Evolutionary conservation across 768 basidiomycete genomes (phyloP), one percentile per base, ranked within the genome.

Genomic region (Lactarius tabidus): DNA sequence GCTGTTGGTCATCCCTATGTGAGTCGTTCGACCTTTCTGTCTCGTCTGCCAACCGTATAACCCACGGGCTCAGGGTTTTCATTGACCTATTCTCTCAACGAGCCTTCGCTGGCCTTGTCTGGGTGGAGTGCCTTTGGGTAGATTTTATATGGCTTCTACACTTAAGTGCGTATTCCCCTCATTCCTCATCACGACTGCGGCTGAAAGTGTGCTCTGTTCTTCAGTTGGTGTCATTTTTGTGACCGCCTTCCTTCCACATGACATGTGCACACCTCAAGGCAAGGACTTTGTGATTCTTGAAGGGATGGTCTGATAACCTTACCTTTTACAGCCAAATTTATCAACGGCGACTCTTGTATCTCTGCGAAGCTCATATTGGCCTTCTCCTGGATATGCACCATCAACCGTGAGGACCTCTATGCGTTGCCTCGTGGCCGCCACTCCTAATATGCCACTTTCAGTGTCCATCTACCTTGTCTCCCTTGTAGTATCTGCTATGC

Each of bases 121-220:
- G 67, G 59, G 54, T 61, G n/a, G 69, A 70, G 58, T 65, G 67
- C 29, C 54, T 65, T 29, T 70, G 69, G 69, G 15, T 70, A 20
- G 52, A 58, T 15, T 43, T 60, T 15, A 54, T 68, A 33, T 61
- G 55, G 67, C 57, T 62, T 28, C 8, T 69, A 31, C 68, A 69
- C 31, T 2, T 70, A 23, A 53, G 69, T 70, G 59, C 55, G 62
- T 33, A 29, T 58, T 15, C 4, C 6, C 20, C 17, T 29, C 23
- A 36, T 31, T 33, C 18, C 3, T 14, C 8, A 6, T 29, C 43
- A 26, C 20, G 56, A 36, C 6, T 14, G 15, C 43, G 20, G 43
- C 48, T 20, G 31, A 36, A 4, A 20, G 53, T 29, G 38, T 10
- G n/a, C 23, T 29, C 28, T 8, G 15, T n/a, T 18, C 2, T 53